phyloP scores from a whole-genome alignment of 2,329 filamentous ascomycete species.

The Nemania serpens region DNA sequence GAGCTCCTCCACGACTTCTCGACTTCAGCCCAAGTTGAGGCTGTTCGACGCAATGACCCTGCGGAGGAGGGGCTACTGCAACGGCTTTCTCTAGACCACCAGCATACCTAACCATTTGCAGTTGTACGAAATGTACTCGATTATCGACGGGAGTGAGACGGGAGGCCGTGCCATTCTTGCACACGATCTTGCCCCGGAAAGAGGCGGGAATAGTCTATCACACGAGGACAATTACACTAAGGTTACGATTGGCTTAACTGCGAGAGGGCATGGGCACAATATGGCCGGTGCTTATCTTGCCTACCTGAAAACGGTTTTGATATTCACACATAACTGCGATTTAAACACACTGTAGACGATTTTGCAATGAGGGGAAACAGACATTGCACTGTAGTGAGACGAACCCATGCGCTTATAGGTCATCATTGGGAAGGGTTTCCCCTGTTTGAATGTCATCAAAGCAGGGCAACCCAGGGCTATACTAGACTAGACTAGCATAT shows the following conservation, averaged over 20 bases:
- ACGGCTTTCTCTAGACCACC: conserved; percentile 4
- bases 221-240: background rate
- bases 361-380: too few species aligned
- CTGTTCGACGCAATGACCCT: background rate
- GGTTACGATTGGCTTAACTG: background rate
- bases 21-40: background rate
- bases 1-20: too few species aligned
- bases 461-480: background rate
- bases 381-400: conserved; percentile 16
- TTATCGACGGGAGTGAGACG: conserved; percentile 23
- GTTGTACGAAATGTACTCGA: conserved; percentile 4
- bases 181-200: conserved; percentile 18
- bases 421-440: background rate
- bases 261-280: background rate
- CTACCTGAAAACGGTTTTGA: too few species aligned
- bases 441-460: conserved; percentile 11
- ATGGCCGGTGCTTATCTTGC: background rate
- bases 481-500: background rate
- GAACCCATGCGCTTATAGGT: conserved; percentile 9
- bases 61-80: conserved; percentile 4
- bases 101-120: conserved; percentile 1
- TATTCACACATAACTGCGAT: too few species aligned
- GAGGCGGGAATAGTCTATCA: conserved; percentile 7
- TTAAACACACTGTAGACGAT: too few species aligned
- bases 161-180: conserved; percentile 28